Evolutionary conservation across 2,329 filamentous ascomycete genomes (phyloP), one percentile per base, ranked within the genome.

Genomic region (Fusarium dimerum): DNA sequence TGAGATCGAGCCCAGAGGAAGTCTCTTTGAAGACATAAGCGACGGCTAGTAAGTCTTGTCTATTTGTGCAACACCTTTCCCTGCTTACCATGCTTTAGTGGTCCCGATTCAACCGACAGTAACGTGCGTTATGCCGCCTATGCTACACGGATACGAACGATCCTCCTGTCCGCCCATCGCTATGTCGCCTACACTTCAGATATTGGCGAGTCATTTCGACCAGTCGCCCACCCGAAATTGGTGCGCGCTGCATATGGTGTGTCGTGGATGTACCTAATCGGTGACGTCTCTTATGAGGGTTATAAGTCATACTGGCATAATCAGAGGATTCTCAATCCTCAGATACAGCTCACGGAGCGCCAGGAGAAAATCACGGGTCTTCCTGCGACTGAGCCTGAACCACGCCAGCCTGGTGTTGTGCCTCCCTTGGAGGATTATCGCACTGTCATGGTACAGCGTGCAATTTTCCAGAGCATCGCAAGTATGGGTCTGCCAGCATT

Each of bases 121-220:
- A 87, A 85, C 62, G 77, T 96, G 66, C 89, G 94, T 66, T 99
- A 97, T 75, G 93, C 92, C 51, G 94, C 89, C 62, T 99, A 99
- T 74, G 90, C 91, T 44, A 85, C 87, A 54, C 87, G 94, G 45
- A 76, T 94, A 57, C 86, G 90, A 56, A 96, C 92, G 8, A 89
- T 97, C 61, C 85, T 99, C 66, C 78, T 92, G 62, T 91, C 89
- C 15, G 92, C 92, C 5, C 94, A 97, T 67, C 87, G 94, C 66
- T 99, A 99, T 68, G 92, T 99, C 45, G 94, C 94, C 51, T 99
- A 99, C 71, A 97, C 94, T 0, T 92, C 88, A 17, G 93, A 97
- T 66, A 93, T 99, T 59, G 94, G 94, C 69, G 94, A 99, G 73
- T 95, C 90, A 0, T 99, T 99, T 74, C 85, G 94, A 2, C 94